A percentile compares a stretch with the other conserved stretches of the same genome.
These are phyloP conservation scores for Rhododendron griersonianum DNA, from an alignment of 148 eudicot species.

Conservation along the genomic window DNA sequence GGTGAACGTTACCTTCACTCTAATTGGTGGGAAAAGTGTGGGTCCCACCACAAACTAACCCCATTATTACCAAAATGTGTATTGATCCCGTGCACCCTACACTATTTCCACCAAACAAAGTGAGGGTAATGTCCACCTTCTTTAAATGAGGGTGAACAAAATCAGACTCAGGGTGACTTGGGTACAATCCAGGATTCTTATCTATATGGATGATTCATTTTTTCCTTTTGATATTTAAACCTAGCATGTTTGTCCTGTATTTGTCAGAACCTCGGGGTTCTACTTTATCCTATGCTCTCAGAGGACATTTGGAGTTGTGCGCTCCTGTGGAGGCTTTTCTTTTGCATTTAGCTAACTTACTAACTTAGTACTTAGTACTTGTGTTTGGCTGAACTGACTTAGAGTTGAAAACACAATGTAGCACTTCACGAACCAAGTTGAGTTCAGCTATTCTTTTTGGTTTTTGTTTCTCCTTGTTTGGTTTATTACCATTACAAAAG, in stretches of 20 bases:
- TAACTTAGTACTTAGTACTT: not conserved
- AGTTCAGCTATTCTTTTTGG: not conserved
- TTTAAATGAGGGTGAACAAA: not conserved
- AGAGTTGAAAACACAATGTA: no score
- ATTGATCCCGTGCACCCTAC: not conserved
- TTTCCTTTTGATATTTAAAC: not conserved
- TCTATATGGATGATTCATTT: not conserved
- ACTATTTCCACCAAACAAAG: not conserved
- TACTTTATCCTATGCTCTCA: not conserved
- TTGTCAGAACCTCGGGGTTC: not conserved
- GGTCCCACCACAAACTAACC: not conserved
- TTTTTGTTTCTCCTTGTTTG: not conserved
- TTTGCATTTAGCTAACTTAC: not conserved
- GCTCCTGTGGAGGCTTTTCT: not conserved
- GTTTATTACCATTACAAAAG: not conserved
- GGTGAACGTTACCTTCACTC: not conserved
- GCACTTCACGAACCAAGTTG: not conserved
- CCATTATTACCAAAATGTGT: not conserved
- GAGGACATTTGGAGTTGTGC: not conserved
- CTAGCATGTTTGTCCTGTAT: not conserved
- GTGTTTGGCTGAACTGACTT: not conserved
- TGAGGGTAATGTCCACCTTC: not conserved
- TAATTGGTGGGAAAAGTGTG: not conserved
- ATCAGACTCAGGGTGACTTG: not conserved
- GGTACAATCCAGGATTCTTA: not conserved